phyloP scores from a whole-genome alignment of 2,329 filamentous ascomycete species.

The Rugonectria rugulosa region DNA sequence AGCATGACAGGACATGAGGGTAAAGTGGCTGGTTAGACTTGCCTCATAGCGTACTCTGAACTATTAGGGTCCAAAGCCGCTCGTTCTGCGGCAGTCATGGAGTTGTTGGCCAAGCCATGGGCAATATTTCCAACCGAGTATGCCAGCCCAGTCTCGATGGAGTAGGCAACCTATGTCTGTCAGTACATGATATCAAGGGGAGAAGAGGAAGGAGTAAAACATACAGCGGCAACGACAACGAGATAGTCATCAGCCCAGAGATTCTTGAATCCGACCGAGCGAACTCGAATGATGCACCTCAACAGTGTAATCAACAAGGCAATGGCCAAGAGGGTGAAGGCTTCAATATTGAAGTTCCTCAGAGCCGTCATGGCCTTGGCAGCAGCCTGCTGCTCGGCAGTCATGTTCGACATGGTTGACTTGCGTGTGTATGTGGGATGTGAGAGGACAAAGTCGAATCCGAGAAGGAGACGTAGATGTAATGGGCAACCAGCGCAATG shows the following conservation, averaged over 20 bases:
- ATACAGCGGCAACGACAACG: constrained; percentile 61
- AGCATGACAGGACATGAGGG: background rate
- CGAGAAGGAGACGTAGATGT: background rate
- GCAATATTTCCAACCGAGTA: constrained; percentile 58
- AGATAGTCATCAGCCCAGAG: constrained; percentile 67
- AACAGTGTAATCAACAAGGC: constrained; percentile 58
- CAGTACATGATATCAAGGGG: background rate
- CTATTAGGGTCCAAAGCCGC: constrained; percentile 50
- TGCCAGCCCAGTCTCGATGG: constrained; percentile 57
- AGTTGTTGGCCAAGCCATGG: constrained; percentile 62
- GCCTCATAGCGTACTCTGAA: constrained; percentile 53
- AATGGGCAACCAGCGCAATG: background rate
- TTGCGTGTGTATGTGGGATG: background rate
- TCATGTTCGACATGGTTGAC: constrained; percentile 24
- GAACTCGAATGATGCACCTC: constrained; percentile 58
- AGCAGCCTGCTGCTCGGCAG: constrained; percentile 27
- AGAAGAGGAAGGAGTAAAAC: constrained; percentile 5
- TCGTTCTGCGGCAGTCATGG: constrained; percentile 61
- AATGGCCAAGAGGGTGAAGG: constrained; percentile 56
- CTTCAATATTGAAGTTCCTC: constrained; percentile 41
- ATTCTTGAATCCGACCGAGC: constrained; percentile 55
- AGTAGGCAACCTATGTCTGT: constrained; percentile 56
- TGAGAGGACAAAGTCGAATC: background rate
- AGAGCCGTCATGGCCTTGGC: constrained; percentile 34
- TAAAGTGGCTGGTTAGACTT: constrained; percentile 2